Evolutionary conservation across 2,329 filamentous ascomycete genomes (phyloP).

Genomic region (Tolypocladium endophyticum): DNA sequence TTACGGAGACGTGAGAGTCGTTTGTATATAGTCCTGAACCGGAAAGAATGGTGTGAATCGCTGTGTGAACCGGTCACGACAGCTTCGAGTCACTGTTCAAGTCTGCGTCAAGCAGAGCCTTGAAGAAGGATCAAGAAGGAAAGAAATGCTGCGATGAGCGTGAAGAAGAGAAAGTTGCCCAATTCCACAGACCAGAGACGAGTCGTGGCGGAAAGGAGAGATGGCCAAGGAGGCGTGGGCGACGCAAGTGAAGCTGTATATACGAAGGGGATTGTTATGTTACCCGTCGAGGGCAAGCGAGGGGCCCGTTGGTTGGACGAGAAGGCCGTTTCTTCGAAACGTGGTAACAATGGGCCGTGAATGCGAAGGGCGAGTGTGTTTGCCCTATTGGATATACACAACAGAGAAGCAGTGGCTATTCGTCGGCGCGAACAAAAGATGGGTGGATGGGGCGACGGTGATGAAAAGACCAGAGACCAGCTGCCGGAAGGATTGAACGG

Average conservation of each 20-base stretch:
- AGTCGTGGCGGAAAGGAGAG: not conserved
- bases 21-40: not conserved
- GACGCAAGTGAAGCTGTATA: not conserved
- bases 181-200: not conserved
- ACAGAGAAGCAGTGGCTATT: not conserved
- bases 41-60: not conserved
- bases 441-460: slow-evolving; percentile 1
- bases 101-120: slow-evolving; percentile 1
- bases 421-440: not conserved
- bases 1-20: not conserved
- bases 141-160: not conserved
- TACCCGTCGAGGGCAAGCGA: not conserved
- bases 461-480: slow-evolving; percentile 15
- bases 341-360: not conserved
- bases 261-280: not conserved
- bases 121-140: slow-evolving; percentile 2
- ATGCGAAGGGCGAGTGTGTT: not conserved
- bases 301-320: not conserved
- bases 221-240: not conserved
- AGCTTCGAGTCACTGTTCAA: not conserved
- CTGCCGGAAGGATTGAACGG: slow-evolving; percentile 23
- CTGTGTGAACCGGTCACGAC: slow-evolving; percentile 9
- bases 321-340: not conserved
- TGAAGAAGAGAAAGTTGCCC: not conserved
- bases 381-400: slow-evolving; percentile 7